phyloP scores from a whole-genome alignment of 306 rosid species.

The Cajanus cajan region DNA sequence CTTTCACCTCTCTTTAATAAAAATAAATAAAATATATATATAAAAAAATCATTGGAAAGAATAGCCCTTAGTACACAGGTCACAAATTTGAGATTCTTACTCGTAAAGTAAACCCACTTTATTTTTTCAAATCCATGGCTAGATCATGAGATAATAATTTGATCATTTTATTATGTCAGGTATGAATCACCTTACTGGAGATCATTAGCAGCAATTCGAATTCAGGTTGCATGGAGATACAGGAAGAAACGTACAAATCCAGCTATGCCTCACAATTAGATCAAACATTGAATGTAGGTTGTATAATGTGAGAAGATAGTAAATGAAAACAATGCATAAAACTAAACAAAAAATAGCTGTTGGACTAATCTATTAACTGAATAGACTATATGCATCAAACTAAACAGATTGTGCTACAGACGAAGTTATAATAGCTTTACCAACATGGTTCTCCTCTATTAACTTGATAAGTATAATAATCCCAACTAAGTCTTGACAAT shows the following conservation, averaged over 20 bases:
- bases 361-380: too few relatives aligned
- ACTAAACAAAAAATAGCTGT: too few relatives aligned
- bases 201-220: constrained; percentile 60
- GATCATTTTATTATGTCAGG: constrained; percentile 15
- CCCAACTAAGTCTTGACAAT: too few relatives aligned
- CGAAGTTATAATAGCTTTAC: too few relatives aligned
- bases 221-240: constrained; percentile 86
- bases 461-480: too few relatives aligned
- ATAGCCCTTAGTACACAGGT: neutral
- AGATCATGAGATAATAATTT: neutral
- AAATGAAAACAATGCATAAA: too few relatives aligned
- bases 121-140: neutral
- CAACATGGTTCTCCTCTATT: too few relatives aligned
- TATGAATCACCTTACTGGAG: constrained; percentile 91
- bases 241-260: constrained; percentile 48
- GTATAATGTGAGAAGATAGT: neutral
- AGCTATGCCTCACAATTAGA: constrained; percentile 21
- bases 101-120: neutral
- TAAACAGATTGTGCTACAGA: too few relatives aligned
- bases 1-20: neutral
- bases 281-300: neutral
- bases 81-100: neutral
- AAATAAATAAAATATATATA: neutral
- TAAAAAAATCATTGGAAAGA: neutral
- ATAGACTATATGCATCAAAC: too few relatives aligned